Evolutionary conservation across 768 basidiomycete species (phyloP).

Genomic region (Lactarius vividus): DNA sequence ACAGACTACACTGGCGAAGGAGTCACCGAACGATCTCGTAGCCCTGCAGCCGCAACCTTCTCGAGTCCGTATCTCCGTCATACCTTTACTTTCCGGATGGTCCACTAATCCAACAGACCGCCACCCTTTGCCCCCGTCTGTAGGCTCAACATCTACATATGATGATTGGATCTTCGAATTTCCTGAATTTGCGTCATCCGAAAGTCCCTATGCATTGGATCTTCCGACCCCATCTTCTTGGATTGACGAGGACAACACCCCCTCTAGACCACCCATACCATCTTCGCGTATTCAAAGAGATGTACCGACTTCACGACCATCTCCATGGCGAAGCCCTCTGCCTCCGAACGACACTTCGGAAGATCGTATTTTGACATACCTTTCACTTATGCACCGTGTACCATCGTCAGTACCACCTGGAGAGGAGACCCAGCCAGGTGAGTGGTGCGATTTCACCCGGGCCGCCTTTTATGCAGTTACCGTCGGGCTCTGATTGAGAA

Average conservation of each 20-base stretch:
- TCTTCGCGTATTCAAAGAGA: conserved; percentile 21
- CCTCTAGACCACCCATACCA: conserved; percentile 1
- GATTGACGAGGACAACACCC: conserved; percentile 7
- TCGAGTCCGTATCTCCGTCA: conserved; percentile 17
- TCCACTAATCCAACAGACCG: background rate
- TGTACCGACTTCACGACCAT: conserved; percentile 10
- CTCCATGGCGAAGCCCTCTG: conserved; percentile 18
- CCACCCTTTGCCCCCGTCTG: background rate
- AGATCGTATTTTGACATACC: conserved; percentile 12
- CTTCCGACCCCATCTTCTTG: conserved; percentile 16
- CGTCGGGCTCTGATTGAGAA: background rate
- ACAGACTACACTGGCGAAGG: conserved; percentile 7
- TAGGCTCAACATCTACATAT: conserved; percentile 11
- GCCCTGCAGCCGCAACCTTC: conserved; percentile 13
- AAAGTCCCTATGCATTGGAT: conserved; percentile 19
- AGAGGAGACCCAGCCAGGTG: conserved; percentile 16
- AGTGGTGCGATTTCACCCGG: background rate
- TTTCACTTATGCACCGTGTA: conserved; percentile 7
- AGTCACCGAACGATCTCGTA: conserved; percentile 17
- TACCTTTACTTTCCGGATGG: background rate
- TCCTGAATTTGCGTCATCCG: conserved; percentile 12
- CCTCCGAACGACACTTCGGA: conserved; percentile 6
- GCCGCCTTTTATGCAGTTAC: background rate
- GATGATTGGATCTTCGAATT: conserved; percentile 6
- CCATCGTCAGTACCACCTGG: conserved; percentile 2